These are phyloP conservation scores for Massospora cicadina DNA, from an alignment of 371 early-diverging fungal species.

Conservation along the genomic window DNA sequence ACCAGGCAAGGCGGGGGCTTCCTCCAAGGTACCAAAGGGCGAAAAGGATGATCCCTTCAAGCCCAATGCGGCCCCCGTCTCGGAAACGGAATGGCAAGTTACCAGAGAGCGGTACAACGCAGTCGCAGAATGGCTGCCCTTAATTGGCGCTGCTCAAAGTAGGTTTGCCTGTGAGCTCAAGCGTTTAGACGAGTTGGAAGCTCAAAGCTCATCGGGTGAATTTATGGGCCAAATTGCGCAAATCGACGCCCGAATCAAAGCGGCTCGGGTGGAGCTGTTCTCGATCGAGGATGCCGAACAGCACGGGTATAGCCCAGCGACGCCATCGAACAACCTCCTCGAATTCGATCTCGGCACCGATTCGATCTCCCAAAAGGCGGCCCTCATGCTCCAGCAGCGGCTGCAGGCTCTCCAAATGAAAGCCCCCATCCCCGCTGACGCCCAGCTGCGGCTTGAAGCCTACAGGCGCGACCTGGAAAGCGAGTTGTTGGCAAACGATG, in stretches of 20 bases:
- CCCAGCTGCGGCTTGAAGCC: neutral
- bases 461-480: neutral
- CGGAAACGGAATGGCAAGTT: neutral
- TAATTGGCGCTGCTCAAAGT: neutral
- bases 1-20: neutral
- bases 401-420: constrained; percentile 1
- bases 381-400: constrained; percentile 4
- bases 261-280: neutral
- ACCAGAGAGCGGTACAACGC: neutral
- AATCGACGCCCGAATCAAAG: neutral
- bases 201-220: neutral
- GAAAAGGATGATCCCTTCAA: neutral
- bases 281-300: neutral
- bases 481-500: no score
- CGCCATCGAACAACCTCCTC: neutral
- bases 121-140: neutral
- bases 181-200: neutral
- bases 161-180: neutral
- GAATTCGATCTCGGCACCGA: neutral
- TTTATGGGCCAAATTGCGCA: neutral
- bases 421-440: neutral
- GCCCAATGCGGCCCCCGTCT: neutral
- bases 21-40: neutral
- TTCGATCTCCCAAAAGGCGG: neutral
- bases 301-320: constrained; percentile 2